These are phyloP conservation scores for Lactarius tabidus DNA, from an alignment of 768 basidiomycete species.

Conservation along the genomic window DNA sequence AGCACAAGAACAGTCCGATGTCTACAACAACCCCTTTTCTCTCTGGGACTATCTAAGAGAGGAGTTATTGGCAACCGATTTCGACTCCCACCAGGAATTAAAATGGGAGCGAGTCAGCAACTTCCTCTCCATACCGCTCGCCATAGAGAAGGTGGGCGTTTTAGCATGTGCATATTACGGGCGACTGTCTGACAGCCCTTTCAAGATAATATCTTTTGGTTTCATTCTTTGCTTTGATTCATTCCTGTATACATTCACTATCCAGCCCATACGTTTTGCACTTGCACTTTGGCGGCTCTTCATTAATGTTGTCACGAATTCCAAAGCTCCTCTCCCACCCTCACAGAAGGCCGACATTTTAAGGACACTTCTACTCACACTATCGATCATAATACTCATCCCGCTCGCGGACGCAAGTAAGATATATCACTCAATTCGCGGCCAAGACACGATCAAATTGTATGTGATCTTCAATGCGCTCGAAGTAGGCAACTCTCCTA, in stretches of 20 bases:
- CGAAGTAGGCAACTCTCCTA: slow-evolving; percentile 59
- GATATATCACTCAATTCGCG: slow-evolving; percentile 96
- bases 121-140: slow-evolving; percentile 87
- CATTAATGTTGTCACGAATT: slow-evolving; percentile 45
- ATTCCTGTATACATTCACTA: slow-evolving; percentile 96
- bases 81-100: slow-evolving; percentile 88
- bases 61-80: slow-evolving; percentile 87
- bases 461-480: slow-evolving; percentile 99
- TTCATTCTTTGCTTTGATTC: slow-evolving; percentile 93
- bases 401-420: slow-evolving; percentile 93
- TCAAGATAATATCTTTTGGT: slow-evolving; percentile 86
- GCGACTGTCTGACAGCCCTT: neutral
- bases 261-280: slow-evolving; percentile 84
- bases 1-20: slow-evolving; percentile 24
- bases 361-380: slow-evolving; percentile 68
- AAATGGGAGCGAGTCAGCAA: slow-evolving; percentile 97
- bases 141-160: slow-evolving; percentile 82
- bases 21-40: slow-evolving; percentile 56
- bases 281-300: slow-evolving; percentile 59
- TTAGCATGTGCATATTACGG: neutral
- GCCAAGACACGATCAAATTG: slow-evolving; percentile 97
- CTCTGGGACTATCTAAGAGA: slow-evolving; percentile 91
- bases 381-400: slow-evolving; percentile 69
- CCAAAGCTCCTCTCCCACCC: slow-evolving; percentile 58
- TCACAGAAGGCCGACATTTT: slow-evolving; percentile 92